These are phyloP conservation scores for Prunus mira DNA, from an alignment of 306 rosid species.

Conservation along the genomic window DNA sequence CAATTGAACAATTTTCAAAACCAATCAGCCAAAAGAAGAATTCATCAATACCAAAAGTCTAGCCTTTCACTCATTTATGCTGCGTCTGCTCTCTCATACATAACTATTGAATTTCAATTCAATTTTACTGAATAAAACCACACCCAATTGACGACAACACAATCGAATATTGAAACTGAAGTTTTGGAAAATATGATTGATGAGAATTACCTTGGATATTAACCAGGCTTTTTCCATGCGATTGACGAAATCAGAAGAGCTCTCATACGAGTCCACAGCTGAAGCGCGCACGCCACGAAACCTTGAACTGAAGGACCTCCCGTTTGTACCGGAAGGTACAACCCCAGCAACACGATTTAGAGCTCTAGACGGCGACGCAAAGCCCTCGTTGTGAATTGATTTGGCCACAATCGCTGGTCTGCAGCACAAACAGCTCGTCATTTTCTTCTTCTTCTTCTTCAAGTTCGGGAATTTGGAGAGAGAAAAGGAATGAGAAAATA, in stretches of 20 bases:
- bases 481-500: background rate
- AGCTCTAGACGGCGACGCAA: conserved; percentile 18
- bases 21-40: background rate
- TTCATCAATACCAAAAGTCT: background rate
- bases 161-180: background rate
- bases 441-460: conserved; percentile 16
- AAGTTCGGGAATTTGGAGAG: background rate
- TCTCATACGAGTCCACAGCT: conserved; percentile 58
- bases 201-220: conserved; percentile 66
- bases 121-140: background rate
- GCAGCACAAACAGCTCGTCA: conserved; percentile 39
- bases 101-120: background rate
- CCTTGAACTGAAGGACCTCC: conserved; percentile 27
- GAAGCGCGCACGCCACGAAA: conserved; percentile 55
- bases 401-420: conserved; percentile 25
- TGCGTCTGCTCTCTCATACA: background rate
- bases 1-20: background rate
- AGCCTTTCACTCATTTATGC: background rate
- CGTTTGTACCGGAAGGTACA: conserved; percentile 16
- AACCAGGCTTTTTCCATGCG: conserved; percentile 88
- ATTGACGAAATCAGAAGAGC: conserved; percentile 65
- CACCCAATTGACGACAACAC: background rate
- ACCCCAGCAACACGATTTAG: conserved; percentile 1
- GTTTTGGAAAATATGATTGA: background rate
- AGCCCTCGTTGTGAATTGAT: conserved; percentile 17